Evolutionary conservation across 345 rosid genomes (phyloP).

Genomic region (Triadica sebifera): DNA sequence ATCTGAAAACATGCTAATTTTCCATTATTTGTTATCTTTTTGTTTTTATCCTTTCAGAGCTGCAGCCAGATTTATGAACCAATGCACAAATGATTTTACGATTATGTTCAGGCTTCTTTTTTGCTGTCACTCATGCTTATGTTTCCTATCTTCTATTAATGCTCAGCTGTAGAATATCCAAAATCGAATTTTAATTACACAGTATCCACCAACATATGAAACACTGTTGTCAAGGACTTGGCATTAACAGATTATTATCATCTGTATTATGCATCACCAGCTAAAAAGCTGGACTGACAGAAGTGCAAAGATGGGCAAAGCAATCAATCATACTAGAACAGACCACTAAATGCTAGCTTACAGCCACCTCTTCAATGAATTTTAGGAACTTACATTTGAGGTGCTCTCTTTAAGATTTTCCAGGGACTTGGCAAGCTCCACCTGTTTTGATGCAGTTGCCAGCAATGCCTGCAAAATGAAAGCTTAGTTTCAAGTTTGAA

Average conservation of each 20-base stretch:
- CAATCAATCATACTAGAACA: no score
- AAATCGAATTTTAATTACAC: neutral
- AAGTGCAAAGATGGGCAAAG: neutral
- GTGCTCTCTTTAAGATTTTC: conserved; percentile 58
- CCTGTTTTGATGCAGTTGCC: conserved; percentile 86
- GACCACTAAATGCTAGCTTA: no score
- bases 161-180: neutral
- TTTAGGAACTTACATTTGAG: conserved; percentile 47
- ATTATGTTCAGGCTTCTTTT: neutral
- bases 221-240: neutral
- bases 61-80: neutral
- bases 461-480: conserved; percentile 61
- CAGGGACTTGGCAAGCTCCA: conserved; percentile 80
- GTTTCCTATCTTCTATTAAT: neutral
- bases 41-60: neutral
- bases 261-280: neutral
- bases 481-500: conserved; percentile 10
- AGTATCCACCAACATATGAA: neutral
- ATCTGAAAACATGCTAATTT: no score
- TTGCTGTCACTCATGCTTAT: neutral
- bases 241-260: neutral
- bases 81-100: no score
- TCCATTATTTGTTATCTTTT: no score
- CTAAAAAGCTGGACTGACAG: neutral
- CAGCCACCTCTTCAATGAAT: neutral